Evolutionary conservation across 768 basidiomycete species (phyloP).

Genomic region (Leccinum uliginosum): DNA sequence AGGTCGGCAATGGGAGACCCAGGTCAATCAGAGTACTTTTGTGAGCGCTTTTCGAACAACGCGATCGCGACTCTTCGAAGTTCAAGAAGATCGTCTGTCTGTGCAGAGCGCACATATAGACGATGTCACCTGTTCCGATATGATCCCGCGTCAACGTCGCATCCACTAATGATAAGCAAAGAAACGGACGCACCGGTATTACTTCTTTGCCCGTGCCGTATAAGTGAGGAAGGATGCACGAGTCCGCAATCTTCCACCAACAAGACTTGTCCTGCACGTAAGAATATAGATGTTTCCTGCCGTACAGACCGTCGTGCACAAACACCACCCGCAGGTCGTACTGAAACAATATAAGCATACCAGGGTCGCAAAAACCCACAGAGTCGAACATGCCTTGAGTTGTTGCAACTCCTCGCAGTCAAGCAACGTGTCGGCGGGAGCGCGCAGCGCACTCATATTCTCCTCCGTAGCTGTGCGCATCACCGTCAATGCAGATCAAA

Average conservation of each 20-base stretch:
- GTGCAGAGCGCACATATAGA: constrained; percentile 30
- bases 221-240: too few relatives aligned
- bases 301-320: constrained; percentile 72
- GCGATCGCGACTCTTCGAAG: constrained; percentile 42
- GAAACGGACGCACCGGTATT: too few relatives aligned
- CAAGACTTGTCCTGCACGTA: constrained; percentile 59
- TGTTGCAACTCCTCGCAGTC: constrained; percentile 64
- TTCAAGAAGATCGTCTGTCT: constrained; percentile 49
- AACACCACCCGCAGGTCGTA: constrained; percentile 80
- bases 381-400: constrained; percentile 41
- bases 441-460: constrained; percentile 42
- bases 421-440: constrained; percentile 43
- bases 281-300: constrained; percentile 73
- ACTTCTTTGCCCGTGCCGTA: too few relatives aligned
- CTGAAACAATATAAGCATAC: constrained; percentile 32
- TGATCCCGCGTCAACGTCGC: too few relatives aligned
- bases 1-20: neutral
- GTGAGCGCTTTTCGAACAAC: constrained; percentile 47
- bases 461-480: constrained; percentile 47
- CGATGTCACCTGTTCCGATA: neutral
- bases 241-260: constrained; percentile 84
- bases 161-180: too few relatives aligned
- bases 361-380: neutral
- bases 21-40: constrained; percentile 41
- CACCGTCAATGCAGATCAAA: neutral